Base-by-base conservation (phyloP, 768 basidiomycete genomes). In the Mycena rebaudengoi region DNA sequence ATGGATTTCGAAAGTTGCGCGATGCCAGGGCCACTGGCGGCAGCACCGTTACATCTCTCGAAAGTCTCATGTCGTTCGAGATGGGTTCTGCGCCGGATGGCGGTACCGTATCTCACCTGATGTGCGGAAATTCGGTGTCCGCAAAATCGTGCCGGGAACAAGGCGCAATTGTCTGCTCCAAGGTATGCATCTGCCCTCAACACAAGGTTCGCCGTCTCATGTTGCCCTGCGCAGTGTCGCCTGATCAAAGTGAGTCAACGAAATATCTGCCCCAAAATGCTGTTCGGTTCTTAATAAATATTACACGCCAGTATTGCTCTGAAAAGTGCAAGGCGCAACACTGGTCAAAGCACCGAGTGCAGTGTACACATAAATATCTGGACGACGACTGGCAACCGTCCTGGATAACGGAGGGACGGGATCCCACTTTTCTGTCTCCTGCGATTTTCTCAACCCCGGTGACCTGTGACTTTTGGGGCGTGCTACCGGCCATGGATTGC, bases 321-420 rank as follows among this genome's bases (percentile, higher is more conserved):
- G 72, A 73, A 39, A n/a, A n/a, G n/a, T 78, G 77, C 53, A 75
- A 75, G 60, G 67, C 45, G 7, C 61, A 67, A 11, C 76, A 78
- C 35, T 78, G 75, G 75, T 61, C 71, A 28, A 69, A 44, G 46
- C 77, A 78, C 49, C 73, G 74, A 26, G 14, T 49, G 8, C 62
- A 57, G 20, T 78, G 77, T 49, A 70, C 72, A 43, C 73, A 76
- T 46, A 62, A 60, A 32, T 72, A 71, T 44, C 69, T 75, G 21
- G 69, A 69, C 41, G 49, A 60, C 14, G 62, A 50, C 33, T 78
- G 77, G 77, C 63, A 70, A 40, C 77, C 77, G 39, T 64, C 69
- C 25, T 79, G 78, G 78, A 55, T 73, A 4, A 50, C 51, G 16
- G 66, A 77, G 43, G 53, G 62, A 4, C 71, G 77, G 14, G 50